Percentiles rank a stretch among this genome's conserved stretches.
These are phyloP conservation scores for Thuidium tamariscinum DNA, from an alignment of 225 moss, liverwort and hornwort species.

Conservation along the genomic window DNA sequence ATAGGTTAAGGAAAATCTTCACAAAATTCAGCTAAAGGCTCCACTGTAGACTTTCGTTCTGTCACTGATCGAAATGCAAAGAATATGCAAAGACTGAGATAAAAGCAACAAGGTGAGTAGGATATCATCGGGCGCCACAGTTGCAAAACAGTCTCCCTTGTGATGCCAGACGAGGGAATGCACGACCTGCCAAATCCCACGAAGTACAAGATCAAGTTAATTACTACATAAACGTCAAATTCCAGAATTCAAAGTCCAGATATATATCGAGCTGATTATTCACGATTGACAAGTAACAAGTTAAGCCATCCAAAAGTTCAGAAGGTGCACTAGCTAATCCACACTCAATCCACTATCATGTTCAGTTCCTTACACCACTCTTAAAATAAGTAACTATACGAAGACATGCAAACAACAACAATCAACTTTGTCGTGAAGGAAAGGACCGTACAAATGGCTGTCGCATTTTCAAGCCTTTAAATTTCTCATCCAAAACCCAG, in stretches of 20 bases:
- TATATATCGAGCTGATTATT: neutral
- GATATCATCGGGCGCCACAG: slow-evolving; percentile 99
- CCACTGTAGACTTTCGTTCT: neutral
- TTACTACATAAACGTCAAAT: neutral
- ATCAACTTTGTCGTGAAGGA: neutral
- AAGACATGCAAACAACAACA: neutral
- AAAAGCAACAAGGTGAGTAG: slow-evolving; percentile 5
- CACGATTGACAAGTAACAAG: neutral
- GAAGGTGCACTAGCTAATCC: neutral
- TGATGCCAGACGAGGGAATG: slow-evolving; percentile 79
- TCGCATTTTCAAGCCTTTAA: slow-evolving; percentile 41
- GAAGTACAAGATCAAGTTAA: neutral
- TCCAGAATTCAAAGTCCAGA: neutral
- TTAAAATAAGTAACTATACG: neutral
- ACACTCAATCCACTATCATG: neutral
- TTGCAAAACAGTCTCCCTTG: slow-evolving; percentile 92
- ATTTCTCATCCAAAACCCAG: slow-evolving; percentile 58
- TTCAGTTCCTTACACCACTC: neutral
- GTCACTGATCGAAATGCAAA: neutral
- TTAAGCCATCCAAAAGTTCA: neutral
- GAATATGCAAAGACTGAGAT: neutral
- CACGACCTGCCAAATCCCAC: slow-evolving; percentile 42
- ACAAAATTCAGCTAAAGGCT: neutral
- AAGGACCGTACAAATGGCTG: slow-evolving; percentile 53
- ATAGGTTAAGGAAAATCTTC: neutral